Conservation (phyloP, 2,329 filamentous ascomycete species). For the Fusarium foetens region DNA sequence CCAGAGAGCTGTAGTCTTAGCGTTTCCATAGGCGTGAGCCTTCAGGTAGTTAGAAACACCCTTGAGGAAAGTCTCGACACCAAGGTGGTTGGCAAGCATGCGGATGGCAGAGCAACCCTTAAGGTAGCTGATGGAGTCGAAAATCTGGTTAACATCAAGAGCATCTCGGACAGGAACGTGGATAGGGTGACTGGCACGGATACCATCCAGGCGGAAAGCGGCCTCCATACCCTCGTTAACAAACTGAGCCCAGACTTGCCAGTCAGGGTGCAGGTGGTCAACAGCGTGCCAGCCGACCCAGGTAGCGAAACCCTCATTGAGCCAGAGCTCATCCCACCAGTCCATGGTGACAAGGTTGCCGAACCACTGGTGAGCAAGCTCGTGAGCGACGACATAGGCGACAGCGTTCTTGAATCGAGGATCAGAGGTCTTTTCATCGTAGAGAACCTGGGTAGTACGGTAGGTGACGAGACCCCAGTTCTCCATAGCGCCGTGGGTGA, state of each 20-base stretch:
- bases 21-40: constrained; percentile 87
- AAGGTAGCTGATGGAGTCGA: constrained; percentile 94
- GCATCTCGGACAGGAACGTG: constrained; percentile 95
- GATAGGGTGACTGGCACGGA: constrained; percentile 93
- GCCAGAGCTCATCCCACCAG: constrained; percentile 94
- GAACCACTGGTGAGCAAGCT: constrained; percentile 96
- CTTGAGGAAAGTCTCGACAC: constrained; percentile 86
- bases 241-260: constrained; percentile 98
- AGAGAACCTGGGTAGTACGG: constrained; percentile 93
- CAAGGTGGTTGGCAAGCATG: constrained; percentile 93
- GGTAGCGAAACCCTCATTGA: constrained; percentile 96
- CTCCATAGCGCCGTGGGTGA: constrained; percentile 90
- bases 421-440: constrained; percentile 91
- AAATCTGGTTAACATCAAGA: constrained; percentile 96
- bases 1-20: constrained; percentile 93
- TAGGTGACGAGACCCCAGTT: constrained; percentile 98
- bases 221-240: constrained; percentile 94
- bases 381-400: constrained; percentile 97
- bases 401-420: constrained; percentile 91
- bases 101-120: constrained; percentile 97
- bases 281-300: constrained; percentile 97
- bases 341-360: constrained; percentile 96
- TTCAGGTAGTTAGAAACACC: constrained; percentile 92
- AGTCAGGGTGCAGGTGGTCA: constrained; percentile 92
- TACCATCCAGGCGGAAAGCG: constrained; percentile 88